Conservation (phyloP, 768 basidiomycete genomes). For the Rhizopogon vinicolor region DNA sequence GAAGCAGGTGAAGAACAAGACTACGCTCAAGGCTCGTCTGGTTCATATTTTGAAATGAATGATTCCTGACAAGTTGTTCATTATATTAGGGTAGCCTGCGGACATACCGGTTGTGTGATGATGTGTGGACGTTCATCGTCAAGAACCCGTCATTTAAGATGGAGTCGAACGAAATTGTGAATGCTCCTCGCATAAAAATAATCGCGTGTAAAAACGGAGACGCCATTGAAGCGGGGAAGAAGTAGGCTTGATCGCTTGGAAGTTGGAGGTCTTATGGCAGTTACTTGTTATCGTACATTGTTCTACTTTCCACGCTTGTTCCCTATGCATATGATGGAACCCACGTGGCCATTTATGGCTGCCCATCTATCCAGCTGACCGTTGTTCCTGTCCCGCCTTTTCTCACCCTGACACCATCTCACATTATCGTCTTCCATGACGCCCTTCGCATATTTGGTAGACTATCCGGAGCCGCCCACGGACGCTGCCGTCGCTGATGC, state of each 20-base stretch:
- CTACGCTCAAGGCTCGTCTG: slow-evolving; percentile 74
- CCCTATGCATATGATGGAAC: not conserved
- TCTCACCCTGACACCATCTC: slow-evolving; percentile 1
- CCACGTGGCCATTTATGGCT: slow-evolving; percentile 19
- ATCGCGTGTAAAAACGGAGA: slow-evolving; percentile 98
- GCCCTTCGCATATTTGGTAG: slow-evolving; percentile 14
- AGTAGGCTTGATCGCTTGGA: slow-evolving; percentile 31
- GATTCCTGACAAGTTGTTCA: slow-evolving; percentile 4
- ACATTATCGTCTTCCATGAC: slow-evolving; percentile 6
- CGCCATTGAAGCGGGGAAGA: slow-evolving; percentile 78
- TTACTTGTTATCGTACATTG: slow-evolving; percentile 20
- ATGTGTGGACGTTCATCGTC: slow-evolving; percentile 98
- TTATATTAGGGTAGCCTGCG: slow-evolving; percentile 72
- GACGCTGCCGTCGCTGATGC: slow-evolving; percentile 48
- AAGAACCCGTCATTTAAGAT: slow-evolving; percentile 93
- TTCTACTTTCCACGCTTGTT: slow-evolving; percentile 17
- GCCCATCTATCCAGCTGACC: not conserved
- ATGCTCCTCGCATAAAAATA: slow-evolving; percentile 84
- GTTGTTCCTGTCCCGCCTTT: slow-evolving; percentile 7
- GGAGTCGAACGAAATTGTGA: slow-evolving; percentile 81
- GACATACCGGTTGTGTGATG: slow-evolving; percentile 91
- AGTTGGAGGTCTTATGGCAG: not conserved
- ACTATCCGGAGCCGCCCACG: slow-evolving; percentile 58
- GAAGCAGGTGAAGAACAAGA: slow-evolving; percentile 93
- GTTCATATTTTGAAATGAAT: not conserved